Percentiles rank a stretch among this genome's conserved stretches.
These are phyloP conservation scores for Clonostachys rhizophaga DNA, from an alignment of 2,329 filamentous ascomycete genomes.

Conservation along the genomic window DNA sequence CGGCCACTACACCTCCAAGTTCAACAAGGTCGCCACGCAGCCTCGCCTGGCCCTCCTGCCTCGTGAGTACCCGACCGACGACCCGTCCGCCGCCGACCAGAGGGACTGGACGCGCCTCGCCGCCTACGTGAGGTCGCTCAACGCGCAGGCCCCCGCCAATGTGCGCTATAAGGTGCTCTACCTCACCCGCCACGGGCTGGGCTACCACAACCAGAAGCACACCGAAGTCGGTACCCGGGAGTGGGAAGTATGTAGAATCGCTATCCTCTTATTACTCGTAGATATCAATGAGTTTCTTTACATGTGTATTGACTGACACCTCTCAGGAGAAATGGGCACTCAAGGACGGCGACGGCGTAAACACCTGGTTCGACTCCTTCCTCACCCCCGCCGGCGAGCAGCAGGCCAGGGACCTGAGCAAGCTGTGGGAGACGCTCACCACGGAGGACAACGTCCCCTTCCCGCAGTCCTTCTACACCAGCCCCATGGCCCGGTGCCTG, in stretches of 20 bases:
- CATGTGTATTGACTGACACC: neutral
- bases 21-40: constrained; percentile 27
- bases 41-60: constrained; percentile 49
- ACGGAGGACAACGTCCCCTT: constrained; percentile 39
- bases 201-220: constrained; percentile 42
- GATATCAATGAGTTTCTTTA: neutral
- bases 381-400: constrained; percentile 46
- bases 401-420: constrained; percentile 46
- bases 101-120: constrained; percentile 50
- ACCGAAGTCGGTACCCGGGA: constrained; percentile 49
- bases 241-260: constrained; percentile 40
- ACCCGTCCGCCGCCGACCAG: constrained; percentile 11
- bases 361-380: constrained; percentile 34
- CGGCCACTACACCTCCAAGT: neutral
- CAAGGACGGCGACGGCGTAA: constrained; percentile 28
- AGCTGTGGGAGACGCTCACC: constrained; percentile 45
- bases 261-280: neutral
- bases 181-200: constrained; percentile 53
- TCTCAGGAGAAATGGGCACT: constrained; percentile 26
- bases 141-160: constrained; percentile 29
- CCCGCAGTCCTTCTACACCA: constrained; percentile 50
- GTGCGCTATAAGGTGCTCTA: constrained; percentile 49
- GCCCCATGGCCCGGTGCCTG: constrained; percentile 53
- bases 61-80: constrained; percentile 38
- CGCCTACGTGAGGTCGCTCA: constrained; percentile 39